Base-by-base conservation (phyloP, 2,329 filamentous ascomycete species). In the Tolypocladium guangdongense region DNA sequence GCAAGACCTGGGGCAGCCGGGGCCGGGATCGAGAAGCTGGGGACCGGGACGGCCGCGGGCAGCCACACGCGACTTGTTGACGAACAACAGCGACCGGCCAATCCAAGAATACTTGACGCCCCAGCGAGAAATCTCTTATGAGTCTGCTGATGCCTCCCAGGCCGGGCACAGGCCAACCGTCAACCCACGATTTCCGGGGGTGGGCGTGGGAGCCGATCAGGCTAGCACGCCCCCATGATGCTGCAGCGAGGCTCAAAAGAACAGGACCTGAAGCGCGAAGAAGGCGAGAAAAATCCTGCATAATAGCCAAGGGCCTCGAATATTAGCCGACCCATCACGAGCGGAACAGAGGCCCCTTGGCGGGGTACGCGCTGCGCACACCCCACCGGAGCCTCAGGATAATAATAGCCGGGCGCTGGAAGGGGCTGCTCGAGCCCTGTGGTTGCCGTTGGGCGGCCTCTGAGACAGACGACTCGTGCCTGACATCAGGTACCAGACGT, bases 271-370 rank as follows among this genome's bases (percentile, higher is more conserved):
- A 59, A 56, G 54, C 53, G 51, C 22, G 39, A 49, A 46, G 50
- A 53, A 47, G 54, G 49, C 38, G 39, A 39, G 50, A 41, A 57
- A 51, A 48, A 41, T 41, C 52, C 52, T 54, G 56, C 60, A 64
- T 10, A 7, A 27, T 3, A 3, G 6, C 43, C 43, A 32, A 46
- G 27, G 66, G 64, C 65, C 65, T 68, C 62, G 63, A 68, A 66
- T 66, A n/a, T n/a, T n/a, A 67, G 65, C 63, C 65, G 65, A 55
- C 55, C 53, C 53, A 53, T 50, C 46, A 45, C 47, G 38, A 20
- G 32, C 24, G 56, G 55, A 55, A 53, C 51, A 50, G 55, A 56
- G 47, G 45, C 33, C 49, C 14, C 22, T 12, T 38, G 38, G 49
- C 30, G 37, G 49, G 49, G 47, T 36, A 20, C 33, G 47, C 35